These are phyloP conservation scores for Lachnellula subtilissima DNA, from an alignment of 2,329 filamentous ascomycete genomes.

Conservation along the genomic window DNA sequence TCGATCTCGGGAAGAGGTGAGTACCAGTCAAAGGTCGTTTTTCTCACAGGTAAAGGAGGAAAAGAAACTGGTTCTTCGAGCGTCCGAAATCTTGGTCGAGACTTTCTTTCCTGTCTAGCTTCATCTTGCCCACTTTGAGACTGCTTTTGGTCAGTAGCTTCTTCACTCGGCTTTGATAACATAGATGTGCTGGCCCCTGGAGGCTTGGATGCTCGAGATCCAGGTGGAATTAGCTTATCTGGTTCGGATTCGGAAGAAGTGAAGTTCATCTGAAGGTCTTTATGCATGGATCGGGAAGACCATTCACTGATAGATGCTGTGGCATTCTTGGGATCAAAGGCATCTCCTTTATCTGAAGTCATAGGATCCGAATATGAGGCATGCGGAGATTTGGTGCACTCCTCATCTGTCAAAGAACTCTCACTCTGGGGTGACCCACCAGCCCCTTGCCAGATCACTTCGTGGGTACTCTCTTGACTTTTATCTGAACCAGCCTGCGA, in stretches of 20 bases:
- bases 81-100: neutral
- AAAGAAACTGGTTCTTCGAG: conserved; percentile 23
- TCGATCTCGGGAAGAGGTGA: conserved; percentile 22
- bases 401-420: conserved; percentile 7
- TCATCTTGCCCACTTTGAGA: conserved; percentile 6
- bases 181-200: neutral
- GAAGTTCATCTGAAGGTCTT: conserved; percentile 2
- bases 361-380: neutral
- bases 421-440: neutral
- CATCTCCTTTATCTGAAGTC: conserved; percentile 9
- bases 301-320: conserved; percentile 21
- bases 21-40: conserved; percentile 24
- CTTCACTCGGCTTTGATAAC: neutral
- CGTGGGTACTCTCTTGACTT: conserved; percentile 19
- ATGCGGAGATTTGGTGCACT: neutral
- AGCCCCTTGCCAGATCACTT: conserved; percentile 24
- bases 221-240: neutral
- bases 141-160: neutral
- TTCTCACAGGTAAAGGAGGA: conserved; percentile 22
- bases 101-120: neutral
- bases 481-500: conserved; percentile 1
- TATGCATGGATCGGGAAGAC: conserved; percentile 13
- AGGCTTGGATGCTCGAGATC: neutral
- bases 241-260: conserved; percentile 16
- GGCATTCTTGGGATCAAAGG: conserved; percentile 21